phyloP scores from a whole-genome alignment of 2,329 filamentous ascomycete genomes.

The Sphaceloma murrayae region DNA sequence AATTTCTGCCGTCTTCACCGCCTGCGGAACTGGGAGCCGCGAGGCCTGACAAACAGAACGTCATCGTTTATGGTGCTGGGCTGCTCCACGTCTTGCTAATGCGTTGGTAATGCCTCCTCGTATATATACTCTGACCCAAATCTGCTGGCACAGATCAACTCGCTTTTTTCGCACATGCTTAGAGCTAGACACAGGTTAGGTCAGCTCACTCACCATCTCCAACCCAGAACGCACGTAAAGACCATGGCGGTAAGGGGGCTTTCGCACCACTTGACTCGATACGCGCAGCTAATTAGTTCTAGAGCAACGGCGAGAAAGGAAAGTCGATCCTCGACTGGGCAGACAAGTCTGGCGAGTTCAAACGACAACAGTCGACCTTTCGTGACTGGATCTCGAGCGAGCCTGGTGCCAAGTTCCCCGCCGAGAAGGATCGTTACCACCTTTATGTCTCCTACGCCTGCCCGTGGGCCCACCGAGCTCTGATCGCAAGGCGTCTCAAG shows the following conservation, averaged over 20 bases:
- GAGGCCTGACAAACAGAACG: constrained; percentile 7
- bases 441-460: constrained; percentile 92
- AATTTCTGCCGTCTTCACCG: constrained; percentile 15
- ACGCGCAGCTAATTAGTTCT: no score
- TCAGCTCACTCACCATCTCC: constrained; percentile 11
- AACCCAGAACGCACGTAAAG: constrained; percentile 7
- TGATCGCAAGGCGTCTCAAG: constrained; percentile 85
- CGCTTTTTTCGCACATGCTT: neutral
- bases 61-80: constrained; percentile 7
- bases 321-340: constrained; percentile 66
- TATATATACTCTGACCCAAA: constrained; percentile 4
- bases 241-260: constrained; percentile 17
- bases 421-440: constrained; percentile 86
- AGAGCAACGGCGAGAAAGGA: constrained; percentile 22
- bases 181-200: constrained; percentile 2
- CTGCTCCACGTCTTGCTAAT: constrained; percentile 4
- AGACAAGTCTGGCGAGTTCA: constrained; percentile 84
- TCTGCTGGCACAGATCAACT: neutral
- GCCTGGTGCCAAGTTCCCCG: constrained; percentile 62
- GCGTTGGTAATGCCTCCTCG: constrained; percentile 13
- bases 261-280: no score
- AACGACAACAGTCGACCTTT: constrained; percentile 75
- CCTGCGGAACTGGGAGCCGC: neutral
- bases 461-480: constrained; percentile 79
- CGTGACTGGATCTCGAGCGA: constrained; percentile 68